phyloP scores from a whole-genome alignment of 1,284 basidiomycete species.

The Athelia sp. region DNA sequence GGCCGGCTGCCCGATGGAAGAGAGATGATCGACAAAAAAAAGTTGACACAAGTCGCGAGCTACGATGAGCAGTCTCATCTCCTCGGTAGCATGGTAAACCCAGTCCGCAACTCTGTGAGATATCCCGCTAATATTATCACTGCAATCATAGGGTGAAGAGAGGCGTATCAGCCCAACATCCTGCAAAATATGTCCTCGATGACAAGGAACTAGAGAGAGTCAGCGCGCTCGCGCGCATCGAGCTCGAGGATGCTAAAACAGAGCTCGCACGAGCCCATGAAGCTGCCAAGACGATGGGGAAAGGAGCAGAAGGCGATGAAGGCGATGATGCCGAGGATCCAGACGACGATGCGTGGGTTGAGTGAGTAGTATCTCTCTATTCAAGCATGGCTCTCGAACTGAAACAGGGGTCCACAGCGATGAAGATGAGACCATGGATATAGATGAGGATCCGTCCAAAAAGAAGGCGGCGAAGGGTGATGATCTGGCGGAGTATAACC shows the following conservation, averaged over 20 bases:
- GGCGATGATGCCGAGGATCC: conserved; percentile 51
- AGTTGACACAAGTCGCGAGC: too few relatives aligned
- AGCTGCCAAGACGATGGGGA: conserved; percentile 71
- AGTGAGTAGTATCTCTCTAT: conserved; percentile 53
- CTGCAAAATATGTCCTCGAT: conserved; percentile 87
- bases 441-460: conserved; percentile 42
- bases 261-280: conserved; percentile 82
- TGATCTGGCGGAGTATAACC: conserved; percentile 87
- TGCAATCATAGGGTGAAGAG: conserved; percentile 81
- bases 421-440: conserved; percentile 60
- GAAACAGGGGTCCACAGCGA: conserved; percentile 30
- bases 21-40: too few relatives aligned
- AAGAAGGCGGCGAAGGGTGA: conserved; percentile 47
- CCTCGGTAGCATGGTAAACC: conserved; percentile 47
- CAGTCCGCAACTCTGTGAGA: conserved; percentile 13
- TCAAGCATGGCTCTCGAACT: conserved; percentile 18
- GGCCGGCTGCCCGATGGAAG: too few relatives aligned
- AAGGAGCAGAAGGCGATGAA: conserved; percentile 53
- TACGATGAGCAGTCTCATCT: conserved; percentile 69
- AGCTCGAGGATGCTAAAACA: conserved; percentile 82
- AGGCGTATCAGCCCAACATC: conserved; percentile 74
- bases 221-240: conserved; percentile 81
- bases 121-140: too few relatives aligned
- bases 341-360: conserved; percentile 66
- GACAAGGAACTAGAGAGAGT: conserved; percentile 90